Percentiles rank a stretch among this genome's conserved stretches.
Conservation (phyloP, 192 early-diverging fungal species). For the Pilobolus umbonatus region DNA sequence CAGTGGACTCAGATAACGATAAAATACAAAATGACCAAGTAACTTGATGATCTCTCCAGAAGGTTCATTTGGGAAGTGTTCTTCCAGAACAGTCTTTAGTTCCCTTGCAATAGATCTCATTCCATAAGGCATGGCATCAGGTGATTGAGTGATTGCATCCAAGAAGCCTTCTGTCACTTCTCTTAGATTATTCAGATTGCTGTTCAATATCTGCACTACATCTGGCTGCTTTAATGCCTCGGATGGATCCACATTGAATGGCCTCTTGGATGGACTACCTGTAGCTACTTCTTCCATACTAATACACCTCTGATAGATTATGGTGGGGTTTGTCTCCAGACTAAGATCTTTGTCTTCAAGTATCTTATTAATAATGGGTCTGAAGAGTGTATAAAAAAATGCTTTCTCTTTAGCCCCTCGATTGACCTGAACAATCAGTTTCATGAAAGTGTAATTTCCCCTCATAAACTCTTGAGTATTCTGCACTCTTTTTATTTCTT, state of each 20-base stretch:
- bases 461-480: conserved; percentile 88
- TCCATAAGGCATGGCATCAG: conserved; percentile 88
- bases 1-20: conserved; percentile 97
- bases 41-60: conserved; percentile 81
- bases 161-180: conserved; percentile 84
- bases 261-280: conserved; percentile 71
- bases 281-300: conserved; percentile 87
- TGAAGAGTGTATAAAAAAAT: conserved; percentile 81
- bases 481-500: conserved; percentile 83
- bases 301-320: conserved; percentile 83
- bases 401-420: conserved; percentile 92
- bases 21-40: conserved; percentile 95
- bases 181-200: conserved; percentile 71
- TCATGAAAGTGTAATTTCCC: conserved; percentile 96
- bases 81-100: conserved; percentile 67
- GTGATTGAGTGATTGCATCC: conserved; percentile 70
- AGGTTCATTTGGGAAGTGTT: conserved; percentile 78
- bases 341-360: conserved; percentile 74
- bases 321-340: conserved; percentile 87
- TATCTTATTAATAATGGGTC: conserved; percentile 76
- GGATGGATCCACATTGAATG: conserved; percentile 72
- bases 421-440: conserved; percentile 92
- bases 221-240: conserved; percentile 83
- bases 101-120: conserved; percentile 95
- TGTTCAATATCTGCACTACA: conserved; percentile 59